Conservation (phyloP, 2,329 filamentous ascomycete species). For the Penicillium brevicompactum region DNA sequence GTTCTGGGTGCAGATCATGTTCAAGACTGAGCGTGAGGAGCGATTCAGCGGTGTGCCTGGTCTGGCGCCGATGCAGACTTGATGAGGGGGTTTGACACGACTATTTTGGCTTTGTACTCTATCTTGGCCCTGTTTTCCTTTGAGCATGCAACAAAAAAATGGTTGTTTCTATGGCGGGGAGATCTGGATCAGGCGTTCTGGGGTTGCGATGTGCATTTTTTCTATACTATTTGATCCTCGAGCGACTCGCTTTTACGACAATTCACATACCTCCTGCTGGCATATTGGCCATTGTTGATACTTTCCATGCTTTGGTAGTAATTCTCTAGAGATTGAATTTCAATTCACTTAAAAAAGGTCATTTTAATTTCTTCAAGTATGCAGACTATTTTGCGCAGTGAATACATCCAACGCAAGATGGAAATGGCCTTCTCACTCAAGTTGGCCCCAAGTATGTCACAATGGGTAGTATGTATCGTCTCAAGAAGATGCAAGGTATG, state of each 20-base stretch:
- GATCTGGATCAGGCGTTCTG: slow-evolving; percentile 18
- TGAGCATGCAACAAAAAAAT: slow-evolving; percentile 8
- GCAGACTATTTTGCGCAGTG: slow-evolving; percentile 3
- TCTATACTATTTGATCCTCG: slow-evolving; percentile 7
- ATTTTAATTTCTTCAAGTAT: slow-evolving; percentile 2
- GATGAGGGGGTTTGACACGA: slow-evolving; percentile 10
- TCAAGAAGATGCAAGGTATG: slow-evolving; percentile 14
- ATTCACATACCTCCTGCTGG: background rate
- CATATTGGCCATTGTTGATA: background rate
- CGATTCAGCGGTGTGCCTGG: slow-evolving; percentile 71
- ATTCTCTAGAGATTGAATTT: background rate
- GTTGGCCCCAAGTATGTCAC: background rate
- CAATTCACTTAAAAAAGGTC: background rate
- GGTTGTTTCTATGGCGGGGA: slow-evolving; percentile 13
- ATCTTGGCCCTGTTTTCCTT: background rate
- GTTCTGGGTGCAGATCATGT: slow-evolving; percentile 97
- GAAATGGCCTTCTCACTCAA: background rate
- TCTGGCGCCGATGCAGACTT: slow-evolving; percentile 54
- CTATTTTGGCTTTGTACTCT: background rate
- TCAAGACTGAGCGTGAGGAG: slow-evolving; percentile 97
- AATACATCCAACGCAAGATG: background rate
- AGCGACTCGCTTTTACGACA: slow-evolving; percentile 15
- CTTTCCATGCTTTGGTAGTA: background rate
- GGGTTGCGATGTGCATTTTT: slow-evolving; percentile 13
- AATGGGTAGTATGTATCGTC: slow-evolving; percentile 4